Evolutionary conservation across 2,329 filamentous ascomycete genomes (phyloP).

Genomic region (Zalaria obscura): DNA sequence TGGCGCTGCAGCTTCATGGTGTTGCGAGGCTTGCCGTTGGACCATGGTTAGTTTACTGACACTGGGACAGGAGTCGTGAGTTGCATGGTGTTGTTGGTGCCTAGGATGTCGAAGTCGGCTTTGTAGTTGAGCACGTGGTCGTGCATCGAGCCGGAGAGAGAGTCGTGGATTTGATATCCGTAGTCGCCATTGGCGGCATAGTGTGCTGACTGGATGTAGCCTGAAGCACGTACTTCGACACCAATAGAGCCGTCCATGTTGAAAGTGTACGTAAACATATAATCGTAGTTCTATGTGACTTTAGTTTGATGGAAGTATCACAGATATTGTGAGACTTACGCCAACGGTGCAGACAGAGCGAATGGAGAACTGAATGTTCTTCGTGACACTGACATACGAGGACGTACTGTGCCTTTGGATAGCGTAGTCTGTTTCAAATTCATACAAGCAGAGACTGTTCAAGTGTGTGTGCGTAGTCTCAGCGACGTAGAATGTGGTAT

Average conservation of each 20-base stretch:
- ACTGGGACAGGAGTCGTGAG: conserved; percentile 17
- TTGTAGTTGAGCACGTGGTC: conserved; percentile 44
- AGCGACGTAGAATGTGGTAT: conserved; percentile 30
- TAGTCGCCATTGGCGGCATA: conserved; percentile 32
- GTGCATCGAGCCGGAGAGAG: conserved; percentile 36
- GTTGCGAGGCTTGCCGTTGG: conserved; percentile 29
- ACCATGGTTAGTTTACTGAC: conserved; percentile 33
- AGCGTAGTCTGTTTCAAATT: conserved; percentile 34
- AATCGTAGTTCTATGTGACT: conserved; percentile 33
- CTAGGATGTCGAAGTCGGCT: conserved; percentile 38
- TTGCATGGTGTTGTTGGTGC: conserved; percentile 28
- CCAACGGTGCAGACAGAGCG: conserved; percentile 35
- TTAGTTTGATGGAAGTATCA: background rate
- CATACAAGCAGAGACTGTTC: conserved; percentile 41
- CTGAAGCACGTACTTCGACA: conserved; percentile 36
- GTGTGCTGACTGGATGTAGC: conserved; percentile 39
- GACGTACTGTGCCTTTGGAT: conserved; percentile 33
- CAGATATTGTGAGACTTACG: background rate
- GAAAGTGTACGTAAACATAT: conserved; percentile 36
- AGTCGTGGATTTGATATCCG: conserved; percentile 36
- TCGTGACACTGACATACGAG: conserved; percentile 28
- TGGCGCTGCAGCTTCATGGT: conserved; percentile 37
- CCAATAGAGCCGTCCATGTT: conserved; percentile 36
- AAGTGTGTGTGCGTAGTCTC: conserved; percentile 31
- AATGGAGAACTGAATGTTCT: conserved; percentile 30